A percentile compares a stretch with the other conserved stretches of the same genome.
Evolutionary conservation across 2,329 filamentous ascomycete genomes (phyloP).

Genomic region (Juglanconis oblonga): DNA sequence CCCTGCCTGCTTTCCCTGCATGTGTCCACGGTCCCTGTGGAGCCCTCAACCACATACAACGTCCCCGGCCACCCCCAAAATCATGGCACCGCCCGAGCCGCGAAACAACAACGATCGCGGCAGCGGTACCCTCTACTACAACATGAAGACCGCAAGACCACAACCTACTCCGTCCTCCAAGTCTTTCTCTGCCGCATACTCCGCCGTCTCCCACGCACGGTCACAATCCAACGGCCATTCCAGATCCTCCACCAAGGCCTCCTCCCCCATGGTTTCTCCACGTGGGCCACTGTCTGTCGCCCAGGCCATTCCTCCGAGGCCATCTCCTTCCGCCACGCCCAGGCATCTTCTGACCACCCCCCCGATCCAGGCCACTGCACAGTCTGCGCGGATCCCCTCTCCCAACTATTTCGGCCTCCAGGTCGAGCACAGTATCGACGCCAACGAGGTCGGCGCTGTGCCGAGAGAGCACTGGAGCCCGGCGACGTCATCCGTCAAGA

Average conservation of each 20-base stretch:
- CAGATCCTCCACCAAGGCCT: conserved; percentile 38
- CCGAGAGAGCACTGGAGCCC: conserved; percentile 73
- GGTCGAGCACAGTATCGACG: conserved; percentile 58
- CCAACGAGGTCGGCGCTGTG: conserved; percentile 61
- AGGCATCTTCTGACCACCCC: conserved; percentile 8
- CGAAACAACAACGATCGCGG: conserved; percentile 26
- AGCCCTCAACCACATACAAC: not conserved
- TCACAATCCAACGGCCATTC: conserved; percentile 41
- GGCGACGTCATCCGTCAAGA: conserved; percentile 66
- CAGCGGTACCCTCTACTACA: conserved; percentile 37
- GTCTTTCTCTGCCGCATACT: conserved; percentile 24
- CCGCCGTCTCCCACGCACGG: conserved; percentile 31
- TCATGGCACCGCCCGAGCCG: conserved; percentile 24
- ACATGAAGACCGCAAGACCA: conserved; percentile 44
- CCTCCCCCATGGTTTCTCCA: conserved; percentile 52
- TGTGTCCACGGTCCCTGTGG: not conserved
- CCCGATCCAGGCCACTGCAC: conserved; percentile 24
- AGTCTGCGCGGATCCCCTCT: conserved; percentile 53
- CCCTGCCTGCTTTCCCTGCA: conserved; percentile 4
- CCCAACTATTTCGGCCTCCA: conserved; percentile 86
- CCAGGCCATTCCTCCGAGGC: conserved; percentile 50
- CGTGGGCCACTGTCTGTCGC: conserved; percentile 51
- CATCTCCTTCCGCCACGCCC: conserved; percentile 36
- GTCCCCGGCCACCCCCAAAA: not conserved
- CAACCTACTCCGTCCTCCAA: conserved; percentile 33